Evolutionary conservation across 2,329 filamentous ascomycete species (phyloP).

Genomic region (Hypoxylon sp.): DNA sequence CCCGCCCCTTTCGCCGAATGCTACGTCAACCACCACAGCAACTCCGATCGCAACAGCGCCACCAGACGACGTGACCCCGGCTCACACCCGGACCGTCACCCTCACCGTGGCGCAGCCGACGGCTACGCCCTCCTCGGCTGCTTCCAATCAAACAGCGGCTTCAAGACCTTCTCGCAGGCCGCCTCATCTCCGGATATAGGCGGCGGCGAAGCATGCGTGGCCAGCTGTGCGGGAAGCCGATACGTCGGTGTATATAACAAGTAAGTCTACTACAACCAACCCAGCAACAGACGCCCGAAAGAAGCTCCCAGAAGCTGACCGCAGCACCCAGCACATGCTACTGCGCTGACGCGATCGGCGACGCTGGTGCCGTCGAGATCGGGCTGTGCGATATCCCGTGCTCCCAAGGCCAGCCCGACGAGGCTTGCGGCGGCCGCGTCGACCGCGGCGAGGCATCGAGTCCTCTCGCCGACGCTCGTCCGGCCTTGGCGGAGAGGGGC

Average conservation of each 20-base stretch:
- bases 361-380: constrained; percentile 49
- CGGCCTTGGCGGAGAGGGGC: too few relatives aligned
- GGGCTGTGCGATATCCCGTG: constrained; percentile 50
- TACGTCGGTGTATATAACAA: constrained; percentile 52
- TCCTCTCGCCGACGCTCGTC: too few relatives aligned
- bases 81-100: constrained; percentile 42
- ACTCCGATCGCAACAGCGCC: constrained; percentile 14
- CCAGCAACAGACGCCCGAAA: background rate
- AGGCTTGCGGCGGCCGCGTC: constrained; percentile 54
- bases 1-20: constrained; percentile 15
- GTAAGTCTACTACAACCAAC: constrained; percentile 37
- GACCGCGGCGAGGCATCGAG: constrained; percentile 1
- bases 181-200: constrained; percentile 50
- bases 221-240: constrained; percentile 46
- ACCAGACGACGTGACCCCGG: constrained; percentile 20
- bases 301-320: background rate
- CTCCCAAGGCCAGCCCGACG: constrained; percentile 50
- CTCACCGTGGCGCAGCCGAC: constrained; percentile 36
- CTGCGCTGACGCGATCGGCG: constrained; percentile 53
- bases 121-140: constrained; percentile 46
- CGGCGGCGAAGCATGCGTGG: constrained; percentile 50
- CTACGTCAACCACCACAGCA: constrained; percentile 5
- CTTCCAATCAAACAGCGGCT: constrained; percentile 50
- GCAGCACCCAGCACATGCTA: constrained; percentile 50
- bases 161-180: constrained; percentile 47